Base-by-base conservation (phyloP, 768 basidiomycete genomes). In the Hypholoma sublateritium region DNA sequence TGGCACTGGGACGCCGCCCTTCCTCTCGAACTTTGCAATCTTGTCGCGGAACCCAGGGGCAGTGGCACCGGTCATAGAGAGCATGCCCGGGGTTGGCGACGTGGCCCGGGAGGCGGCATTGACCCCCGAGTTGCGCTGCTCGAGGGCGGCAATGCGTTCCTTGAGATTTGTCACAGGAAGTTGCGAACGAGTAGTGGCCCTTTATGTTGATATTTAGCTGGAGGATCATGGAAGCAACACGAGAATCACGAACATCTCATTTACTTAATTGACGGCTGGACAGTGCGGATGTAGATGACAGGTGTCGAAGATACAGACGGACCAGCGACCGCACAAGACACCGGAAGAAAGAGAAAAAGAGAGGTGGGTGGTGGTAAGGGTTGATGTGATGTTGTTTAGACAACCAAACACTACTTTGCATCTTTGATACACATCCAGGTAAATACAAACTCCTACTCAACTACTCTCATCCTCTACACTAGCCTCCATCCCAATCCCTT, bases 61-160 rank as follows among this genome's bases (percentile, higher is more conserved):
- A 46, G 62, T 59, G 35, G 66, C 59, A 6, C 61, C 65, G 4
- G 67, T 59, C 24, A 67, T 67, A 52, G 69, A 50, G 21, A 64
- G 57, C n/a, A 70, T 59, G 13, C 54, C 37, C 25, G 66, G 59
- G 28, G 65, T 58, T 25, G 67, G 70, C 60, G 53, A 78, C 62
- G 42, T 72, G 34, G 62, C 65, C 56, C 71, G 71, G 54, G 64
- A 69, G 53, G 50, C 53, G 34, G 54, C 56, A 55, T 57, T 54
- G 22, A 55, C 60, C 58, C 61, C 61, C 11, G 65, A 69, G 68
- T 74, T 78, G 52, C 82, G 80, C 62, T 89, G 89, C 67, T 93
- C 84, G 48, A 93, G 75, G 24, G 89, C 89, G 16, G 91, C 91
- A 60, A 93, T 92, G 53, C 91, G 87, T 63, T 92, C 90, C 72